Evolutionary conservation across 2,329 filamentous ascomycete genomes (phyloP), one percentile per base, ranked within the genome.

Genomic region (Alternaria alternata): DNA sequence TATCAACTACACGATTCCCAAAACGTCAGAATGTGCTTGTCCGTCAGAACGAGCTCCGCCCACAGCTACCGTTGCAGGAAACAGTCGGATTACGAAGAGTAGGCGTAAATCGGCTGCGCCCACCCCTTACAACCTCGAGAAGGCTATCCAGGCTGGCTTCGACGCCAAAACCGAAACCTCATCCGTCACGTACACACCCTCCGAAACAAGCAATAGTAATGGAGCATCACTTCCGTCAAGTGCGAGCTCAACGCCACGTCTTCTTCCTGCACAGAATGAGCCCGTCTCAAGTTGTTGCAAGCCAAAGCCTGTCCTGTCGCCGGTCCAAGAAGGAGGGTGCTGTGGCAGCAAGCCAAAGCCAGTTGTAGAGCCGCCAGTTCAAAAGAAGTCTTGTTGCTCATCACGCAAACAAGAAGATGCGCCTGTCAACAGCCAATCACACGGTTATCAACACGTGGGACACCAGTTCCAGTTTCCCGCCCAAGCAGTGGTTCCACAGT

Each of bases 1-100:
- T 16, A 77, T 80, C 67, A 79, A 75, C 61, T 81, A 80, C 62
- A 79, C 78, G 3, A 77, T 81, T 30, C 79, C 79, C n/a, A 79
- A 78, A 62, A 68, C 72, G n/a, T 79, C 76, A 20, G 75, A 77
- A 59, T 79, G 77, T 61, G 75, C 74, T 38, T 78, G 77, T 62
- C 75, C 77, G 7, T 74, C 75, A 7, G 75, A 74, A 30, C 65
- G 67, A 42, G 59, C 70, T 6, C 69, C 72, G 30, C 63, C 72
- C 1, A 64, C 66, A 28, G 58, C 71, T 24, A 56, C 66, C 22
- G 60, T 70, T 20, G 62, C 64, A 41, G 68, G 66, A 22, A 75
- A 64, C 47, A 69, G 70, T 32, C 69, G 77, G 22, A 68, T 79
- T 9, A 73, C 76, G 54, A 79, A 79, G 57, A 61, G 39, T 20